These are phyloP conservation scores for Dothiorella sarmentorum DNA, from an alignment of 2,329 filamentous ascomycete species.

Conservation along the genomic window DNA sequence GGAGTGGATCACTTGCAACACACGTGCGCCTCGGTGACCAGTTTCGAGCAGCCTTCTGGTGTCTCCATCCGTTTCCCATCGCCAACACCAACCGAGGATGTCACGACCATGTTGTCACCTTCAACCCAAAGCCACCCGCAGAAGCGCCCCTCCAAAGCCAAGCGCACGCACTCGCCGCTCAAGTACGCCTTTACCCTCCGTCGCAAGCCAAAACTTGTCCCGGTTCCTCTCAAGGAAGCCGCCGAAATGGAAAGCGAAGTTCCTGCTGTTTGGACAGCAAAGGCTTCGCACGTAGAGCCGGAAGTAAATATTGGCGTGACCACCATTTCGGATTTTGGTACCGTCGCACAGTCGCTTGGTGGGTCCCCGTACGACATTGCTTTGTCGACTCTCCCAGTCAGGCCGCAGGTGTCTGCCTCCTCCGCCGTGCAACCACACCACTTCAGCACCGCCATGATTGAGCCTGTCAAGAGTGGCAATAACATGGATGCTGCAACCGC, in stretches of 20 bases:
- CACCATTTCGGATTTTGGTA: conserved; percentile 39
- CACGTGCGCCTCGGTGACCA: conserved; percentile 32
- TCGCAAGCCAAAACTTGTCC: background rate
- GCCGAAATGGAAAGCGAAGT: background rate
- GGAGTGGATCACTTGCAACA: conserved; percentile 36
- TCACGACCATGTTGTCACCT: background rate
- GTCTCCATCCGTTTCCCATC: conserved; percentile 22
- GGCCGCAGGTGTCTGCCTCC: conserved; percentile 21
- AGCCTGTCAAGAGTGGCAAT: conserved; percentile 27
- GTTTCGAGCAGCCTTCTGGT: conserved; percentile 19
- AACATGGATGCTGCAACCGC: conserved; percentile 36
- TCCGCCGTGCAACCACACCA: conserved; percentile 36
- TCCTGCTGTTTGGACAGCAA: background rate
- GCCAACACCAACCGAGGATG: background rate
- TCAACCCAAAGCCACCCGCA: background rate
- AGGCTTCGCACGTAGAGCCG: background rate
- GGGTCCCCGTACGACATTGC: conserved; percentile 44
- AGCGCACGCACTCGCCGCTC: background rate
- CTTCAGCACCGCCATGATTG: conserved; percentile 26
- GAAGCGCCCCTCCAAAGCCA: background rate
- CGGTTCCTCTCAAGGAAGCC: background rate
- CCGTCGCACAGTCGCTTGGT: conserved; percentile 41
- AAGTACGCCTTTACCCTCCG: conserved; percentile 6
- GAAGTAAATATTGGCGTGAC: conserved; percentile 23
- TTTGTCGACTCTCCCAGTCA: conserved; percentile 16